Conservation (phyloP, 208 protist genomes). For the Balamuthia mandrillaris region DNA sequence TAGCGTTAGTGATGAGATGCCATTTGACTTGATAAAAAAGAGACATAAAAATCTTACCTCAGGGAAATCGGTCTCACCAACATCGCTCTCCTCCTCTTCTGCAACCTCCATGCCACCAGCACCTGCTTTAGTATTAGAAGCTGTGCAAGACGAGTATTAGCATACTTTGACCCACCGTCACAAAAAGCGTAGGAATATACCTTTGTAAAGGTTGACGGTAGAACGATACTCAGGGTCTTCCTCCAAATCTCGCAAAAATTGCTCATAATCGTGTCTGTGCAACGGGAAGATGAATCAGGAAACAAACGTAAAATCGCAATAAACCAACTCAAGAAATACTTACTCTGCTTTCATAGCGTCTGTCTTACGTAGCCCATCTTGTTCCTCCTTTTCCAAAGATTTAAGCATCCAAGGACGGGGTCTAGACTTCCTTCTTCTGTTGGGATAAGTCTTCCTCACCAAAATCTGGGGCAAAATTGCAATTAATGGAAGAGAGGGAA, state of each 20-base stretch:
- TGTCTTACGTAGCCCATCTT: not conserved
- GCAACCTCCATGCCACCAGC: not conserved
- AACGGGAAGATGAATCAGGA: not conserved
- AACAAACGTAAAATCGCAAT: slow-evolving; percentile 30
- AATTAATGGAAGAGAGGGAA: not conserved
- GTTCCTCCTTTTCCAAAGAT: slow-evolving; percentile 39
- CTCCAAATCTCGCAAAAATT: slow-evolving; percentile 77
- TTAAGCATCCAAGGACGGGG: slow-evolving; percentile 62
- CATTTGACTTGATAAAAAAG: not conserved
- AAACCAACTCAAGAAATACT: slow-evolving; percentile 11
- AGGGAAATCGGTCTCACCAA: not conserved
- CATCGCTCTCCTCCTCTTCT: not conserved
- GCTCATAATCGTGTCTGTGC: slow-evolving; percentile 61
- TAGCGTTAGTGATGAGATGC: not conserved
- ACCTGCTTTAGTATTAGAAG: not conserved
- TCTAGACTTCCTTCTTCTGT: slow-evolving; percentile 16
- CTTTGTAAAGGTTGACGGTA: slow-evolving; percentile 73
- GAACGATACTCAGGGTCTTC: slow-evolving; percentile 71
- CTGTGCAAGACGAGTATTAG: not conserved
- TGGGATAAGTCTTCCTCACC: slow-evolving; percentile 64
- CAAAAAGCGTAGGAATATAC: not conserved
- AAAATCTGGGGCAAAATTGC: slow-evolving; percentile 29
- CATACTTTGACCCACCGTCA: not conserved
- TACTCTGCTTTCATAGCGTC: not conserved
- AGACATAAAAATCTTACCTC: not conserved